Evolutionary conservation across 495 filamentous ascomycete genomes (phyloP), one percentile per base, ranked within the genome.

Genomic region (Neurospora sp.): DNA sequence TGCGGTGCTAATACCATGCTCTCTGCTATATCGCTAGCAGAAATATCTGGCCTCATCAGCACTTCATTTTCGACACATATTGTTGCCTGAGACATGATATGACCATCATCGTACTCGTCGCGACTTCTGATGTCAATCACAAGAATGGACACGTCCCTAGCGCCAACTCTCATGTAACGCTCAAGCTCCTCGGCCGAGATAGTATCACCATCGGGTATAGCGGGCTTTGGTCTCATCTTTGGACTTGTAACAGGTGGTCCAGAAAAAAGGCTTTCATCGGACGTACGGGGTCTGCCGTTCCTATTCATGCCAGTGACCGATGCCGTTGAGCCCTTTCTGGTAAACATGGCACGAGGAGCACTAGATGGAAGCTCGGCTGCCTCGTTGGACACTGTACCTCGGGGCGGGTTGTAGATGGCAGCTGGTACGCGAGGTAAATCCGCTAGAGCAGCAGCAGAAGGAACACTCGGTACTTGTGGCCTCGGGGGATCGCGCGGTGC

Each of bases 21-120:
- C 71, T 97, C 92, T 72, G 89, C 89, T 19, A 99, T 87, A 71
- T 98, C 88, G 70, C 94, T 91, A 11, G 93, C 95, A 0, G 94
- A 97, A 59, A 97, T 91, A 62, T 93, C 91, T 45, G 88, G 85
- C 70, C 91, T 88, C 73, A 93, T 79, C 17, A 86, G 81, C 24
- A 88, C 88, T 45, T 94, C 88, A n/a, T 95, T 93, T 77, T 99
- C 96, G 70, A 98, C 86, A 81, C 95, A 98, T 59, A 98, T 92
- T 39, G 94, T 91, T 10, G 88, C 91, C 70, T 89, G 88, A 10
- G 90, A 89, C 83, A 89, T 90, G 54, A 99, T 93, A 77, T 99
- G 96, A 2, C 96, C 96, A 43, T 88, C 84, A 75, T 98, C 94
- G 78, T 92, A 99, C 39, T 92, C 87, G 48, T 92, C 90, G 40